Evolutionary conservation across 345 rosid genomes (phyloP).

Genomic region (Sisymbrium irio): DNA sequence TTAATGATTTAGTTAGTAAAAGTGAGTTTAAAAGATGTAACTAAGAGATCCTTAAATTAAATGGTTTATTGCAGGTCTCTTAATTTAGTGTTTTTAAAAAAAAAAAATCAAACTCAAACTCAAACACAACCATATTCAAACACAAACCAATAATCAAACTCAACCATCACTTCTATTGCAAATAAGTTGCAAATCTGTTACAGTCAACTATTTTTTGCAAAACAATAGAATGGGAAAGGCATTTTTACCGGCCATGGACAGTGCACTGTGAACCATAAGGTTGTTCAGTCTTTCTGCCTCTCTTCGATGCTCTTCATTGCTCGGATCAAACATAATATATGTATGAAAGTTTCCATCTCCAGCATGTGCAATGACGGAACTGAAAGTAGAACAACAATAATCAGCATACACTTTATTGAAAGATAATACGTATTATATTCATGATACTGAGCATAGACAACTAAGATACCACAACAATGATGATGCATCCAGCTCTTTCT

Average conservation of each 20-base stretch:
- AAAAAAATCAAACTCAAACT: too few species aligned
- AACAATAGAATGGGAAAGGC: constrained; percentile 21
- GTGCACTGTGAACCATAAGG: constrained; percentile 73
- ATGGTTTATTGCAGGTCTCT: too few species aligned
- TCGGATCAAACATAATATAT: constrained; percentile 70
- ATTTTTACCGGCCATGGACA: constrained; percentile 76
- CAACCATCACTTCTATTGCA: too few species aligned
- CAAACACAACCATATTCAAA: too few species aligned
- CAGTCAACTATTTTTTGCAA: constrained; percentile 59
- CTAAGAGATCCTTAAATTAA: too few species aligned
- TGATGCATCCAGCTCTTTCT: constrained; percentile 72
- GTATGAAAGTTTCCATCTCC: constrained; percentile 96
- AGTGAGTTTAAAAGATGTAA: too few species aligned
- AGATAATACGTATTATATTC: background rate
- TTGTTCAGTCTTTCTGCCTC: constrained; percentile 82
- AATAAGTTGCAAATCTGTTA: background rate
- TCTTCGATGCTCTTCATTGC: constrained; percentile 52
- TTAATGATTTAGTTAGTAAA: too few species aligned
- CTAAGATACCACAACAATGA: constrained; percentile 52
- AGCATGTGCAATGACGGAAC: constrained; percentile 87
- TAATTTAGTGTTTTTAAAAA: too few species aligned
- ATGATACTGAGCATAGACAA: background rate
- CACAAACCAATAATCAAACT: too few species aligned
- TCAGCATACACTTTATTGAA: background rate
- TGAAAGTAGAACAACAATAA: constrained; percentile 33